Evolutionary conservation across 139 green algal genomes (phyloP), one percentile per base, ranked within the genome.

Genomic region (Auxenochlorella protothecoides): DNA sequence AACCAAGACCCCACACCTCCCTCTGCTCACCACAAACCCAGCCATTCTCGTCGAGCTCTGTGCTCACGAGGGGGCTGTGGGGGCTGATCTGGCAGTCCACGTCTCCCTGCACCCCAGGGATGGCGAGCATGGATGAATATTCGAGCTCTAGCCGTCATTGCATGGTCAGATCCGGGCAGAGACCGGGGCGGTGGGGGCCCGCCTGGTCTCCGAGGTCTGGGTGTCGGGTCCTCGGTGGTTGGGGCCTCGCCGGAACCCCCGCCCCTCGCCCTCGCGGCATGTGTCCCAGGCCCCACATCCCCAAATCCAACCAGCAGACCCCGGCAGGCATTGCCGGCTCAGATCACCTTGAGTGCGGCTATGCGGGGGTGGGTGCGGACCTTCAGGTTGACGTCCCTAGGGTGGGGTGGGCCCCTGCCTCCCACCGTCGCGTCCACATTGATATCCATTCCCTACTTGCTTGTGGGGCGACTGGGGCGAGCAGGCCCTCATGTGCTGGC

Each of bases 21-120:
- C 61, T 55, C 16, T 5, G 27, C 88, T 83, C 69, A 94, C 90
- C 90, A 72, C 85, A 93, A 2, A 93, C 79, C 76, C 82, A 93
- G 53, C 81, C 85, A 72, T 96, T 96, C 54, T 92, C 80, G 12
- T 86, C 74, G 9, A 96, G 80, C 10, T 81, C 82, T 3, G 90
- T 92, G 12, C 74, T 80, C 2, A 94, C 80, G 12, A 96, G 67
- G 8, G 86, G 88, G 2, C 85, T 88, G 52, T 81, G 83, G 3
- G 90, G 89, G 59, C 72, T 79, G 64, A 83, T 79, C 13, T 78
- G 78, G 15, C 74, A 57, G 55, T 73, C 73, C 16, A 63, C 70
- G n/a, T 78, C 65, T 51, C 66, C 78, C 70, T 83, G 69, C 61
- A 79, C 15, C 56, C 52, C 56, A 68, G 12, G 14, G n/a, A 60